Conservation (phyloP, 768 basidiomycete species). For the Mycena pura region DNA sequence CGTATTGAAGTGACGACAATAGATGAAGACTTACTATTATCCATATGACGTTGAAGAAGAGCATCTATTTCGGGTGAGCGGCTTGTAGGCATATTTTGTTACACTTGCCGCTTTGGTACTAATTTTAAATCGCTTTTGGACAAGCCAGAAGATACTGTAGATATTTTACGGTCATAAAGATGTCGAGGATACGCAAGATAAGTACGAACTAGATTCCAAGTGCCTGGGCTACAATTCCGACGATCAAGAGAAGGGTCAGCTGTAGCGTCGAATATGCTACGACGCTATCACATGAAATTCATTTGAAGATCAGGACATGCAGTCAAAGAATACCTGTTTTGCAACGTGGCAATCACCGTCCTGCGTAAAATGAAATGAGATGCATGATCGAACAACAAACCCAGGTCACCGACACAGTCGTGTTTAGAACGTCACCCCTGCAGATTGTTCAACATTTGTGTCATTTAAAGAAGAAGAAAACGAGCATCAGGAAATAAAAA, state of each 20-base stretch:
- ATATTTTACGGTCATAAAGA: not conserved
- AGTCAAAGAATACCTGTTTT: constrained; percentile 67
- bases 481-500: constrained; percentile 79
- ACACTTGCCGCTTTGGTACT: constrained; percentile 63
- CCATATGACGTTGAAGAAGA: constrained; percentile 75
- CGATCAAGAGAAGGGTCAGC: constrained; percentile 68
- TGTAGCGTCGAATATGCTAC: constrained; percentile 78
- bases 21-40: constrained; percentile 55
- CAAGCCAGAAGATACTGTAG: constrained; percentile 66
- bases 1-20: not conserved
- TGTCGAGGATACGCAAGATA: not conserved
- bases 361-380: constrained; percentile 38
- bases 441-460: not conserved
- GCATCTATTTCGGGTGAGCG: constrained; percentile 54
- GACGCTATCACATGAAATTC: constrained; percentile 46
- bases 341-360: constrained; percentile 74
- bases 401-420: constrained; percentile 62
- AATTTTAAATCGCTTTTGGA: constrained; percentile 69
- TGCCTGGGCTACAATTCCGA: constrained; percentile 69
- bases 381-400: not conserved
- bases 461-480: constrained; percentile 4
- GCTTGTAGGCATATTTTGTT: not conserved
- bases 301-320: not conserved
- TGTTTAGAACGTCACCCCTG: constrained; percentile 80
- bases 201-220: constrained; percentile 74